Conservation (phyloP, 768 basidiomycete species). For the Tephrocybe sp. region DNA sequence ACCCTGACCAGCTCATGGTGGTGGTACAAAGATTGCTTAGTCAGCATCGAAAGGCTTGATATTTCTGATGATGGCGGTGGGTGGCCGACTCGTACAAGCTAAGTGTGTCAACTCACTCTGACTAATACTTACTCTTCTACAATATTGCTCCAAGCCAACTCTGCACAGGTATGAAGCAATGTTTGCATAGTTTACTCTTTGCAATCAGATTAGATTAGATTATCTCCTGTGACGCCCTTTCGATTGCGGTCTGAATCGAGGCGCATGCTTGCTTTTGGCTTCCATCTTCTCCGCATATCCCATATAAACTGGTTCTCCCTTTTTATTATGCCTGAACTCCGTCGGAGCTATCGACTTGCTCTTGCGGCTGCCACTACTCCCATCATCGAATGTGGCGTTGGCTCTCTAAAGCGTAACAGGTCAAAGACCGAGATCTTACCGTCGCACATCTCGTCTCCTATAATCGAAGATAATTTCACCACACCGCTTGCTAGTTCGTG, state of each 20-base stretch:
- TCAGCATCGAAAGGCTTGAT: slow-evolving; percentile 4
- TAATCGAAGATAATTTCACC: not conserved
- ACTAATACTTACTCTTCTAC: not conserved
- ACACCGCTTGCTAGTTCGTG: not conserved
- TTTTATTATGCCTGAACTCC: not conserved
- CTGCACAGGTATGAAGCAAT: too few species aligned
- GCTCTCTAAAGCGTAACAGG: not conserved
- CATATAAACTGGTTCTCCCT: not conserved
- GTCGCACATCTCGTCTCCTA: not conserved
- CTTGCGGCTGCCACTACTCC: not conserved
- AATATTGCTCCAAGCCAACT: too few species aligned
- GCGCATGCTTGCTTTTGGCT: slow-evolving; percentile 2
- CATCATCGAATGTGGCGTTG: slow-evolving; percentile 6
- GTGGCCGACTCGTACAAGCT: too few species aligned
- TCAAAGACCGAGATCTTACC: not conserved
- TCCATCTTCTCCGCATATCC: slow-evolving; percentile 1
- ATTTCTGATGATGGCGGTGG: not conserved
- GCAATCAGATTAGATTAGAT: slow-evolving; percentile 8
- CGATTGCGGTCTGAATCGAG: slow-evolving; percentile 1
- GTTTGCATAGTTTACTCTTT: not conserved
- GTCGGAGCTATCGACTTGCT: slow-evolving; percentile 13
- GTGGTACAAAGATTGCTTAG: slow-evolving; percentile 12
- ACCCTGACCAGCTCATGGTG: slow-evolving; percentile 34
- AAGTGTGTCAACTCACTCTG: too few species aligned
- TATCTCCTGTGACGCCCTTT: not conserved